Conservation (phyloP, 495 filamentous ascomycete genomes). For the Aspergillus wentii region DNA sequence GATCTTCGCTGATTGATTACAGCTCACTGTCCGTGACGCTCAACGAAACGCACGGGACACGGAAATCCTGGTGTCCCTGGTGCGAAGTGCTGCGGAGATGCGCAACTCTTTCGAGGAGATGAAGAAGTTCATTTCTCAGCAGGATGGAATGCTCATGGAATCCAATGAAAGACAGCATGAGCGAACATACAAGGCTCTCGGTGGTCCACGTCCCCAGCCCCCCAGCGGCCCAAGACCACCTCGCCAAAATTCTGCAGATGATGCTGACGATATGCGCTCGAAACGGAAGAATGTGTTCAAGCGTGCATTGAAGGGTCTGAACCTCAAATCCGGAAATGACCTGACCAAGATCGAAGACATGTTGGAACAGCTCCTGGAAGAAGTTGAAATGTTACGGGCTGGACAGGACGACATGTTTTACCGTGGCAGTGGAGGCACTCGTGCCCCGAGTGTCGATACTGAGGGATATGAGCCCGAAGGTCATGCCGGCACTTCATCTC, state of each 20-base stretch:
- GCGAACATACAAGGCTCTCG: conserved; percentile 72
- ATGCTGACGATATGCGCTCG: conserved; percentile 66
- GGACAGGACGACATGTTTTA: conserved; percentile 34
- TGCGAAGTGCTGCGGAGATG: conserved; percentile 94
- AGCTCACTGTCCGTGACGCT: conserved; percentile 94
- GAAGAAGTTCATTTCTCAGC: conserved; percentile 84
- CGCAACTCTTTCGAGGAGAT: conserved; percentile 95
- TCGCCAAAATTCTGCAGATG: conserved; percentile 50
- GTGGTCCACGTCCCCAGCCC: conserved; percentile 84
- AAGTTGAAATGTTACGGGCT: conserved; percentile 84
- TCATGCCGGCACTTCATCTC: conserved; percentile 69
- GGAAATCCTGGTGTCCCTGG: conserved; percentile 91
- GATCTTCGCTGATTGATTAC: conserved; percentile 29
- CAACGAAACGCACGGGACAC: conserved; percentile 96
- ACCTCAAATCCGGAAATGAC: conserved; percentile 81
- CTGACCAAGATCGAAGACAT: conserved; percentile 90
- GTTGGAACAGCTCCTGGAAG: conserved; percentile 83
- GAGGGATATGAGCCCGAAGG: conserved; percentile 81
- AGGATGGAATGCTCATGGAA: conserved; percentile 77
- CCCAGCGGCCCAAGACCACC: conserved; percentile 41
- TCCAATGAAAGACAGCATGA: conserved; percentile 83
- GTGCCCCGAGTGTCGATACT: conserved; percentile 34
- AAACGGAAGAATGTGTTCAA: conserved; percentile 90
- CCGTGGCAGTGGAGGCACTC: conserved; percentile 20
- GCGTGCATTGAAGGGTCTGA: conserved; percentile 83